Percentiles rank a stretch among this genome's conserved stretches.
Conservation (phyloP, 495 filamentous ascomycete species). For the Talaromyces wortmannii region DNA sequence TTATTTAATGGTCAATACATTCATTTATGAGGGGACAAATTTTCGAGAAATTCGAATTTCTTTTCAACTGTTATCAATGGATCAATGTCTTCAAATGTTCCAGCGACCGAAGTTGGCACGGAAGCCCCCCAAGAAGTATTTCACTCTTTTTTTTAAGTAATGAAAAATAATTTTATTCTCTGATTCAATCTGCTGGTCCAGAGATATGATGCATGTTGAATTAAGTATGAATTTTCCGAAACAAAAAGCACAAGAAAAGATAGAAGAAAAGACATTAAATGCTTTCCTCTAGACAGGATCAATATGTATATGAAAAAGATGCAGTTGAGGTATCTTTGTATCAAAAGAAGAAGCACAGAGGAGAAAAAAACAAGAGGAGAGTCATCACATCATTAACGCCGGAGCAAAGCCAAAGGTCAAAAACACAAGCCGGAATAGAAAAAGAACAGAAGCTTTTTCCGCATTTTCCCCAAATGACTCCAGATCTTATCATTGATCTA, state of each 20-base stretch:
- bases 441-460: slow-evolving; percentile 3
- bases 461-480: neutral
- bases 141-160: neutral
- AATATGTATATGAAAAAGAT: neutral
- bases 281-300: neutral
- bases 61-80: too few relatives aligned
- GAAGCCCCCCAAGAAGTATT: neutral
- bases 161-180: too few relatives aligned
- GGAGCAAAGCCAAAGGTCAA: slow-evolving; percentile 1
- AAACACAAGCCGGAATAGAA: slow-evolving; percentile 7
- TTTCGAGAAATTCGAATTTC: too few relatives aligned
- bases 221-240: neutral
- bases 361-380: slow-evolving; percentile 3
- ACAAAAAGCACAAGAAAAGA: slow-evolving; percentile 1
- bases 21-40: too few relatives aligned
- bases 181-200: too few relatives aligned
- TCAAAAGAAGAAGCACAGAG: neutral
- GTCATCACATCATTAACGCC: neutral
- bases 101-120: too few relatives aligned
- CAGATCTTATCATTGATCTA: neutral
- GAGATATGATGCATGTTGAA: neutral
- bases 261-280: slow-evolving; percentile 3
- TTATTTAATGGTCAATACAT: too few relatives aligned
- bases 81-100: too few relatives aligned
- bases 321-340: neutral